Evolutionary conservation across 768 basidiomycete species (phyloP).

Genomic region (Russula compacta): DNA sequence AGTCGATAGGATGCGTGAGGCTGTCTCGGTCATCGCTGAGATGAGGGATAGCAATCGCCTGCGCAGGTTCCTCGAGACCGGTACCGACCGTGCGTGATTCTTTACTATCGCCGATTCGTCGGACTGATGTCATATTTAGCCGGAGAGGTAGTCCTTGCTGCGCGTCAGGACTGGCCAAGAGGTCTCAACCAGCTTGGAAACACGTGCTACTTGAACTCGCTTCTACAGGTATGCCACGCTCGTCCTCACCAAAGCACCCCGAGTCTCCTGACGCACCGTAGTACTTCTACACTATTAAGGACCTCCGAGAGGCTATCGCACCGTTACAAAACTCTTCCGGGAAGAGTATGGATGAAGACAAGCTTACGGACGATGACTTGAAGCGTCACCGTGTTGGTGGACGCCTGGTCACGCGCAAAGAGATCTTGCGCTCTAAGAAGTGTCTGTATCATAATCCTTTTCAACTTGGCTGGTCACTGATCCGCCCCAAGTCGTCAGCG

Average conservation of each 20-base stretch:
- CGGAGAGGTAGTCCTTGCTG: constrained; percentile 49
- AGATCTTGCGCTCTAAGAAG: constrained; percentile 76
- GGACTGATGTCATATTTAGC: constrained; percentile 33
- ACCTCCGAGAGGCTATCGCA: constrained; percentile 68
- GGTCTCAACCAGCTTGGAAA: constrained; percentile 86
- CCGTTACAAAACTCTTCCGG: constrained; percentile 46
- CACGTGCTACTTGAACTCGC: constrained; percentile 79
- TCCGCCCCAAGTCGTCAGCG: constrained; percentile 54
- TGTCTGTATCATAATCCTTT: constrained; percentile 37
- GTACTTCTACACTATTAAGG: constrained; percentile 96
- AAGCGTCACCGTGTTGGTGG: constrained; percentile 84
- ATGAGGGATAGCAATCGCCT: constrained; percentile 64
- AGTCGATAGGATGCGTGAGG: constrained; percentile 62
- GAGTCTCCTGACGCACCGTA: constrained; percentile 26
- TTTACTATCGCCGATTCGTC: not conserved
- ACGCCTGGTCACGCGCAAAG: constrained; percentile 66
- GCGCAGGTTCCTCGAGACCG: constrained; percentile 52
- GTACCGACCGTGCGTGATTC: constrained; percentile 60
- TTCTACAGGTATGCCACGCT: constrained; percentile 46
- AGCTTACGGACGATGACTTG: constrained; percentile 71
- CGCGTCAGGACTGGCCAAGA: constrained; percentile 62
- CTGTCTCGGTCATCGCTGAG: constrained; percentile 66
- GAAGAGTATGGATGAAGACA: constrained; percentile 55
- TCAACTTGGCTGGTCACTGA: constrained; percentile 14
- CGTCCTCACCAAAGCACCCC: not conserved